A percentile compares a stretch with the other conserved stretches of the same genome.
phyloP scores from a whole-genome alignment of 2,329 filamentous ascomycete genomes.

The Microdochium paspali region DNA sequence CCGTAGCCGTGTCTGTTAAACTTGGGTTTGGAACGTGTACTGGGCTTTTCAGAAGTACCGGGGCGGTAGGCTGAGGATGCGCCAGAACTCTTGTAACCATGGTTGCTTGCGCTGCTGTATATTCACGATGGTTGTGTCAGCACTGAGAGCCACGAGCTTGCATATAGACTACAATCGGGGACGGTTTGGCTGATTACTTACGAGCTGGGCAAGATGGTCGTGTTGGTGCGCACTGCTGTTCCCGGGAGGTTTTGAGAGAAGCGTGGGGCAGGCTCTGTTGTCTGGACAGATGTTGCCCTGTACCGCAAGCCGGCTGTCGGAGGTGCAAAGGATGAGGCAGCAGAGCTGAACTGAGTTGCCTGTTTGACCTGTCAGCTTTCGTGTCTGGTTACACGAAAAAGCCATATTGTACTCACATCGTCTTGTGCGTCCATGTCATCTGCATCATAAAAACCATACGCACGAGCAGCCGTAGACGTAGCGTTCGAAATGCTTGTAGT shows the following conservation, averaged over 20 bases:
- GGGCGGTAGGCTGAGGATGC: too few species aligned
- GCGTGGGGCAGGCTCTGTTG: not conserved
- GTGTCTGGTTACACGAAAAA: not conserved
- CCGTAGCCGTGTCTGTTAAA: not conserved
- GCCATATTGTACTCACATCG: not conserved
- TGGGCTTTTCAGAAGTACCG: not conserved
- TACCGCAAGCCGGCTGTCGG: not conserved
- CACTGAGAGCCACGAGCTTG: too few species aligned
- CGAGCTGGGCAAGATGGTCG: not conserved
- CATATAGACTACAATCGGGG: too few species aligned
- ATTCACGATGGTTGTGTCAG: too few species aligned
- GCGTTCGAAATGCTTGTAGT: not conserved
- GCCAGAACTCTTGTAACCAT: too few species aligned
- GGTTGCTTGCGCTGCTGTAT: too few species aligned
- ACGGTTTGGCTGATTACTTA: not conserved
- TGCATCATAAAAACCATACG: not conserved
- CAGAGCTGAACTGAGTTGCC: not conserved
- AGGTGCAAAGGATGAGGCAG: not conserved
- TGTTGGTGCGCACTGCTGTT: not conserved
- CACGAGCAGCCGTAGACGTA: not conserved
- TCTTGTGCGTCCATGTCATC: not conserved
- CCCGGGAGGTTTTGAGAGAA: not conserved
- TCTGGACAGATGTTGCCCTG: not conserved
- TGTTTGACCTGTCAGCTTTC: not conserved
- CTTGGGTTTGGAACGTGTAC: not conserved